phyloP scores from a whole-genome alignment of 306 rosid genomes.

The Rosa persica region DNA sequence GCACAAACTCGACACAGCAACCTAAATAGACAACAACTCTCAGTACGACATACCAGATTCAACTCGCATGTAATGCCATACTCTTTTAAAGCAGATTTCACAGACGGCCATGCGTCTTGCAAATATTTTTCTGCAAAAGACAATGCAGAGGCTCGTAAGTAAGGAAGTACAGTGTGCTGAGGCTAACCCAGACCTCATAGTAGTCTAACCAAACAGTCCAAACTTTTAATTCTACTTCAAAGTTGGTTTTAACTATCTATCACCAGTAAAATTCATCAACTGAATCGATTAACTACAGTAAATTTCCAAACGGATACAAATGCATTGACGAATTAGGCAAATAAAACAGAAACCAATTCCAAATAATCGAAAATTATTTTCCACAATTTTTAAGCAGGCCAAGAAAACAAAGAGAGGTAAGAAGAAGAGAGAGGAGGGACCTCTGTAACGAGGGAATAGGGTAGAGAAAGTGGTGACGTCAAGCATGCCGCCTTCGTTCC shows the following conservation, averaged over 20 bases:
- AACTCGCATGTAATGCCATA: constrained; percentile 58
- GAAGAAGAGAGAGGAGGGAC: constrained; percentile 20
- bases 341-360: background rate
- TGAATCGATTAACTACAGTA: background rate
- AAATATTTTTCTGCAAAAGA: constrained; percentile 62
- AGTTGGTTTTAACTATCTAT: background rate
- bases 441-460: constrained; percentile 76
- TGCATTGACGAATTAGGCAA: background rate
- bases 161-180: background rate
- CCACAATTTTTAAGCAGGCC: too few relatives aligned
- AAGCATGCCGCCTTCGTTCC: constrained; percentile 89
- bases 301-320: too few relatives aligned
- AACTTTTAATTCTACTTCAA: background rate
- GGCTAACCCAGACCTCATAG: background rate
- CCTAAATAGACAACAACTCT: background rate
- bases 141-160: background rate
- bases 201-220: background rate
- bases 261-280: background rate
- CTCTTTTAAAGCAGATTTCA: constrained; percentile 63
- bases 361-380: too few relatives aligned
- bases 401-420: background rate
- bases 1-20: background rate
- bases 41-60: constrained; percentile 50
- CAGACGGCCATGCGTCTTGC: constrained; percentile 70
- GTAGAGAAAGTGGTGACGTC: constrained; percentile 90